Percentiles rank a stretch among this genome's conserved stretches.
These are phyloP conservation scores for Aphanomyces astaci DNA, from an alignment of 352 stramenopile species.

Conservation along the genomic window DNA sequence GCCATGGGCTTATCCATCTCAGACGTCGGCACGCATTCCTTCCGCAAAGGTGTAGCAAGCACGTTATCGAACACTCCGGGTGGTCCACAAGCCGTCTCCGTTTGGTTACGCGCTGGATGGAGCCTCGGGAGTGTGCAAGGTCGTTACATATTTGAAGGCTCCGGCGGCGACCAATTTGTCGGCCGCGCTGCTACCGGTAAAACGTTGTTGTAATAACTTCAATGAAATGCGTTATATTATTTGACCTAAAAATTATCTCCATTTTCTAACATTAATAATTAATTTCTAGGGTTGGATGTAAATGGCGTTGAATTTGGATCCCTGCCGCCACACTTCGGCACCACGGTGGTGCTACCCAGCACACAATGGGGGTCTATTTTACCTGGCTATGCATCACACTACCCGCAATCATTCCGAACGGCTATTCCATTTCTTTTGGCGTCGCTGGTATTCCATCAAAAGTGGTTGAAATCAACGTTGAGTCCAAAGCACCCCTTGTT, in stretches of 20 bases:
- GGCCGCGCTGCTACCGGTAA: too few relatives aligned
- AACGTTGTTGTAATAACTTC: too few relatives aligned
- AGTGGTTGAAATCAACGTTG: neutral
- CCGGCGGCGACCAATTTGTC: too few relatives aligned
- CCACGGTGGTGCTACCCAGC: neutral
- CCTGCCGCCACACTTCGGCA: too few relatives aligned
- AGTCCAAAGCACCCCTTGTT: neutral
- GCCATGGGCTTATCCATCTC: neutral
- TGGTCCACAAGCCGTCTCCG: neutral
- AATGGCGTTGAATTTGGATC: neutral
- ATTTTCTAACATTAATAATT: too few relatives aligned
- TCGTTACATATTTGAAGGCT: neutral
- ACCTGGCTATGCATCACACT: neutral
- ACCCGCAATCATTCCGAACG: neutral
- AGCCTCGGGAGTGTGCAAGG: neutral
- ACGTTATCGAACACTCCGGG: neutral
- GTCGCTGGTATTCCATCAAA: neutral
- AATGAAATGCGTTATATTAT: neutral
- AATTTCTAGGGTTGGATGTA: neutral
- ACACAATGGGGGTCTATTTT: neutral
- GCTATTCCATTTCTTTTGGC: neutral
- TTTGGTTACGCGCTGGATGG: neutral
- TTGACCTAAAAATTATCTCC: too few relatives aligned
- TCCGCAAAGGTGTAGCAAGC: neutral
- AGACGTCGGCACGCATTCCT: too few relatives aligned